Base-by-base conservation (phyloP, 371 early-diverging fungal species). In the Circinella minor region DNA sequence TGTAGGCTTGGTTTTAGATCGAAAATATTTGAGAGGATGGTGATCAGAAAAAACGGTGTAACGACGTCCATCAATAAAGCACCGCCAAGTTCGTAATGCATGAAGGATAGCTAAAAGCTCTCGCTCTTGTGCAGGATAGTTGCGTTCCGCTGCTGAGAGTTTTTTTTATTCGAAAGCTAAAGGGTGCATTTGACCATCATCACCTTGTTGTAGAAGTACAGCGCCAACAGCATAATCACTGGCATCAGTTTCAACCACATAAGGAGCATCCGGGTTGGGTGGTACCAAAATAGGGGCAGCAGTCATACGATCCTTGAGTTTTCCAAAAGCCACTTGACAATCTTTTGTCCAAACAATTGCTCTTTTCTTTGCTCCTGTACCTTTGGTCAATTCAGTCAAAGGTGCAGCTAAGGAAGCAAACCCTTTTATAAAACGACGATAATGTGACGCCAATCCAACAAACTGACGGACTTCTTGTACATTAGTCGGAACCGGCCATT, bases 401-500 rank as follows among this genome's bases (percentile, higher is more conserved):
- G 88, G 88, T 0, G 71, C 36, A 4, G 79, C 82, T 9, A 85
- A 71, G 5, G 70, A 38, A 10, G 82, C 67, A 34, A 77, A 80
- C 20, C 74, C 62, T 0, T 46, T 14, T 14, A 83, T 76, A 48
- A 82, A 82, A 1, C 77, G 61, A 4, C 73, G 78, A 49, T 81
- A 86, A 55, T 72, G 77, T 39, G 75, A 4, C 0, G 75, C 70
- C 8, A 79, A 54, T 0, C 80, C 81, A 17, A 81, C 65, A 39
- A 83, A 83, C 13, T 65, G 65, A 48, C 76, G 74, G 1, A 85
- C 69, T 51, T 83, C 77, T 36, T 64, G 73, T 0, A 76, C 77
- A 51, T 74, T 82, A 13, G 27, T 72, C 1, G 87, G 87, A 3
- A 14, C 20, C 0, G 75, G 80, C 83, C 79, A 79, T 7, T 77